Conservation (phyloP, 2,329 filamentous ascomycete species). For the Septoria linicola region DNA sequence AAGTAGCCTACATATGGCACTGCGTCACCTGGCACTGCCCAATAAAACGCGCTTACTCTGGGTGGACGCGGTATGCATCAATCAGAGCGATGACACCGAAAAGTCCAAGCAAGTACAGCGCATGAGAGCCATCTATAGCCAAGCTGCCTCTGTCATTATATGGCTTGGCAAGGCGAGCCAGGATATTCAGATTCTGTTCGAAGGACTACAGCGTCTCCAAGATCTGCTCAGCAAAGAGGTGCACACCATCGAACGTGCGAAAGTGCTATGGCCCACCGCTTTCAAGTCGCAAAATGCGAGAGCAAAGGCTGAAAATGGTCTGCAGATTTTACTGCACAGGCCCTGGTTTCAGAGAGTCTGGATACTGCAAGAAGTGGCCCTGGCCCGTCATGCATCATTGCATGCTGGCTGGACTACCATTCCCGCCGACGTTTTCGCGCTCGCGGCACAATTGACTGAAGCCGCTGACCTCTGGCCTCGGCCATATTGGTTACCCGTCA, state of each 20-base stretch:
- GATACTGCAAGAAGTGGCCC: conserved; percentile 17
- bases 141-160: too few species aligned
- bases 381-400: conserved; percentile 11
- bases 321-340: neutral
- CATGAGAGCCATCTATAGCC: too few species aligned
- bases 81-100: too few species aligned
- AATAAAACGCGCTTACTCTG: too few species aligned
- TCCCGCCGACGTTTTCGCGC: neutral
- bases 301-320: neutral
- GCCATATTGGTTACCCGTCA: conserved; percentile 6
- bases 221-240: neutral
- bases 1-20: conserved; percentile 1
- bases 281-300: neutral
- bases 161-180: too few species aligned
- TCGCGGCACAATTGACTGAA: neutral
- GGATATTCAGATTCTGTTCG: too few species aligned
- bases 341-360: conserved; percentile 17
- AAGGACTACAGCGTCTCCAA: too few species aligned
- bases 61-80: too few species aligned
- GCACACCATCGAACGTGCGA: neutral
- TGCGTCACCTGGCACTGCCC: too few species aligned
- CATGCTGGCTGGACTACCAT: conserved; percentile 10
- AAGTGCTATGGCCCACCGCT: neutral
- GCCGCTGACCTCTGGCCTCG: conserved; percentile 1
- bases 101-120: too few species aligned